phyloP scores from a whole-genome alignment of 108 stramenopile genomes.

The Chaetoceros tenuissimus region DNA sequence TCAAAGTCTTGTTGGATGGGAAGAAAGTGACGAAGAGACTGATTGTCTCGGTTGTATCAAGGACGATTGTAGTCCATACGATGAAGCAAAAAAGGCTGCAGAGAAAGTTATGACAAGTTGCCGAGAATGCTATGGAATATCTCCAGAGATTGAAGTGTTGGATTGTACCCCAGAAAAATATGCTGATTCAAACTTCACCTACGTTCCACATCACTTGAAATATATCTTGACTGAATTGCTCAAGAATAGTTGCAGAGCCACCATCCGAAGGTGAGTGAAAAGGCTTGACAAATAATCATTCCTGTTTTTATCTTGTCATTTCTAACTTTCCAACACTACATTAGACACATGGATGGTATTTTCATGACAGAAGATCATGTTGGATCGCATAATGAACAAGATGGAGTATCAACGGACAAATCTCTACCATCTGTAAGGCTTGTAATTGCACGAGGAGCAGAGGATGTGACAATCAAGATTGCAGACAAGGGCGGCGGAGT shows the following conservation, averaged over 20 bases:
- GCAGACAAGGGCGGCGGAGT: slow-evolving; percentile 96
- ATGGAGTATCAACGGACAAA: slow-evolving; percentile 32
- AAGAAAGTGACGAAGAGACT: slow-evolving; percentile 8
- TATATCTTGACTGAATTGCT: slow-evolving; percentile 94
- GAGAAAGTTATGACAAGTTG: slow-evolving; percentile 44
- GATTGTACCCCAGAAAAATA: slow-evolving; percentile 27
- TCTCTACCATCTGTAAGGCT: slow-evolving; percentile 76
- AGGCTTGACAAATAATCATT: neutral
- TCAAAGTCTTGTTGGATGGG: slow-evolving; percentile 21
- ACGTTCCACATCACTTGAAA: slow-evolving; percentile 91
- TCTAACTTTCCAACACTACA: slow-evolving; percentile 4
- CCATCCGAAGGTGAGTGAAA: slow-evolving; percentile 46
- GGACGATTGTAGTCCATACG: slow-evolving; percentile 59
- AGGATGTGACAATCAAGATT: slow-evolving; percentile 98
- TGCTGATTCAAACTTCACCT: slow-evolving; percentile 47
- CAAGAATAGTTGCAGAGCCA: slow-evolving; percentile 95
- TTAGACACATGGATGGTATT: slow-evolving; percentile 20
- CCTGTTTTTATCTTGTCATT: slow-evolving; percentile 1
- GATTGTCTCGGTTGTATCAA: slow-evolving; percentile 64
- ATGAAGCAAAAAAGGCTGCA: slow-evolving; percentile 51
- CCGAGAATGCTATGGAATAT: slow-evolving; percentile 53
- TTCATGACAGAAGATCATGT: slow-evolving; percentile 32
- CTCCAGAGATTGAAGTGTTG: slow-evolving; percentile 75
- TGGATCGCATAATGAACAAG: slow-evolving; percentile 18
- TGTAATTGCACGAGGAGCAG: slow-evolving; percentile 92